A percentile compares a stretch with the other conserved stretches of the same genome.
phyloP scores from a whole-genome alignment of 177 flowering plant genomes.

The Vitis hybrid region DNA sequence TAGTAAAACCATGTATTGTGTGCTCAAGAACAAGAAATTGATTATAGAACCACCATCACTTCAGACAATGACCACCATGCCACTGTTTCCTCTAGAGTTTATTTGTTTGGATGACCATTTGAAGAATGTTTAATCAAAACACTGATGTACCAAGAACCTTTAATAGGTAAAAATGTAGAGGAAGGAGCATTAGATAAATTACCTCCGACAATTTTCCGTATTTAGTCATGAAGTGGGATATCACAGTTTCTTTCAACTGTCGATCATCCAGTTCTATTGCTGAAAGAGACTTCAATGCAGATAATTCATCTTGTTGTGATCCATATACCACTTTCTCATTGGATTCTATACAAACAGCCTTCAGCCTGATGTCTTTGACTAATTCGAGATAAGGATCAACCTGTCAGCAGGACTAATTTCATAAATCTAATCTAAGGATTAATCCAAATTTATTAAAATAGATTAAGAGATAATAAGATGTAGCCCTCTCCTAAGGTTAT shows the following conservation, averaged over 20 bases:
- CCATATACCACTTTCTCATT: constrained; percentile 38
- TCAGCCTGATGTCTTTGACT: constrained; percentile 59
- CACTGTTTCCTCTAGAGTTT: too few relatives aligned
- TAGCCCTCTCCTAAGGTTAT: too few relatives aligned
- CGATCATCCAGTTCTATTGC: constrained; percentile 39
- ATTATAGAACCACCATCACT: too few relatives aligned
- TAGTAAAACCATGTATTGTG: too few relatives aligned
- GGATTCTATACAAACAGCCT: constrained; percentile 32
- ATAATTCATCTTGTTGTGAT: constrained; percentile 65
- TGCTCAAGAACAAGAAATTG: too few relatives aligned
- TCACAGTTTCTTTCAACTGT: constrained; percentile 49
- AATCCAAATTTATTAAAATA: too few relatives aligned
- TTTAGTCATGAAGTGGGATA: constrained; percentile 50
- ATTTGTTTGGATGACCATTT: too few relatives aligned
- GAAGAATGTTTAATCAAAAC: neutral
- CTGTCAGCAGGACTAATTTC: constrained; percentile 34
- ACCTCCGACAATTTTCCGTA: constrained; percentile 66
- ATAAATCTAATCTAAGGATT: neutral
- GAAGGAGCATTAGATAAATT: constrained; percentile 2
- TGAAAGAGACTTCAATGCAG: constrained; percentile 60
- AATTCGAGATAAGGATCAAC: constrained; percentile 76
- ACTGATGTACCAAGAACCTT: too few relatives aligned
- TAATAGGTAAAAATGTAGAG: too few relatives aligned
- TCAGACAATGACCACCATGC: too few relatives aligned
- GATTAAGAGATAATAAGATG: too few relatives aligned